These are phyloP conservation scores for Coemansia sp. DNA, from an alignment of 192 early-diverging fungal genomes.

Conservation along the genomic window DNA sequence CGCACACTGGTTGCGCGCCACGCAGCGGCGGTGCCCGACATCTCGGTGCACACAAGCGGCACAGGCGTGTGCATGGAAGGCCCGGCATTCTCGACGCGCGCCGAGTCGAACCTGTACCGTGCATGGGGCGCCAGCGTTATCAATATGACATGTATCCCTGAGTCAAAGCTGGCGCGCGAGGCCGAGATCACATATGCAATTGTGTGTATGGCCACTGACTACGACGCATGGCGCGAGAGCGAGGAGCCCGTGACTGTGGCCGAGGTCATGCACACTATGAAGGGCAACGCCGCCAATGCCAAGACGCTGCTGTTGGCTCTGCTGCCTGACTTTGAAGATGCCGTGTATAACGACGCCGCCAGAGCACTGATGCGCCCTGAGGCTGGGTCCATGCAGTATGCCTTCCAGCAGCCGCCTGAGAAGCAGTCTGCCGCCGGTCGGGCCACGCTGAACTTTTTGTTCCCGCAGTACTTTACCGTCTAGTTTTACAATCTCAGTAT, in stretches of 20 bases:
- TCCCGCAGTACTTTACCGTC: constrained; percentile 71
- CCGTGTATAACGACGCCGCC: constrained; percentile 57
- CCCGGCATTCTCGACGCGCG: constrained; percentile 95
- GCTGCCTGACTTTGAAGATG: constrained; percentile 73
- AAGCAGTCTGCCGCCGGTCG: constrained; percentile 70
- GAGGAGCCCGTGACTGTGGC: constrained; percentile 85
- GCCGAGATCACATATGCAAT: constrained; percentile 98
- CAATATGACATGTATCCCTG: constrained; percentile 98
- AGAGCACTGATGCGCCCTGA: constrained; percentile 60
- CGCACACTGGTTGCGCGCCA: constrained; percentile 71
- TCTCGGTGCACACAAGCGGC: constrained; percentile 71
- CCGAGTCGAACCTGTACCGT: constrained; percentile 96
- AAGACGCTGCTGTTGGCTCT: constrained; percentile 73
- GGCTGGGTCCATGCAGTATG: constrained; percentile 79
- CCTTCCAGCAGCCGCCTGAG: constrained; percentile 78
- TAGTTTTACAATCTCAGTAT: no score
- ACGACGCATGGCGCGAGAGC: constrained; percentile 84
- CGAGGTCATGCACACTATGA: constrained; percentile 85
- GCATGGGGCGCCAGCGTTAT: constrained; percentile 90
- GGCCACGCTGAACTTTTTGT: constrained; percentile 77
- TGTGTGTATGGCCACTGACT: constrained; percentile 99
- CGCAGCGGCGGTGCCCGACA: constrained; percentile 50
- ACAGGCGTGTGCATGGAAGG: constrained; percentile 98
- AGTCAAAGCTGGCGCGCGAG: constrained; percentile 95
- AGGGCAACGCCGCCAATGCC: constrained; percentile 80